Evolutionary conservation across 2,329 filamentous ascomycete genomes (phyloP).

Genomic region (Colletotrichum horii): DNA sequence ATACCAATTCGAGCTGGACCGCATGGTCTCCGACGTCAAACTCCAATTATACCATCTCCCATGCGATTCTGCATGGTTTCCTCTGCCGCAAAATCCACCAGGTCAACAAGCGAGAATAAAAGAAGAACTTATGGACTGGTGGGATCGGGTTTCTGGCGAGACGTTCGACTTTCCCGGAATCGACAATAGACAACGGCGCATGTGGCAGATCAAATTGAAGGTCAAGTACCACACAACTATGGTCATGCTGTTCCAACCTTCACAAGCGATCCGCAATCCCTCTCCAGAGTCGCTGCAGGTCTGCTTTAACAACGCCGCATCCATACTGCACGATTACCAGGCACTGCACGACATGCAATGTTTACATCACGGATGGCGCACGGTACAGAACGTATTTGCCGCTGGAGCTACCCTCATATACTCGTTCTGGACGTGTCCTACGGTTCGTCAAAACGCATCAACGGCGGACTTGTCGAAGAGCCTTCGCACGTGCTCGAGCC

Average conservation of each 20-base stretch:
- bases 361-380: slow-evolving; percentile 38
- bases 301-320: slow-evolving; percentile 33
- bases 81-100: not conserved
- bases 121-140: slow-evolving; percentile 20
- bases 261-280: slow-evolving; percentile 35
- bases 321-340: slow-evolving; percentile 32
- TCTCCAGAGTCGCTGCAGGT: slow-evolving; percentile 29
- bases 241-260: slow-evolving; percentile 40
- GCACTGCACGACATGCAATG: slow-evolving; percentile 31
- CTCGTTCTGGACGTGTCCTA: slow-evolving; percentile 37
- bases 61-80: slow-evolving; percentile 19
- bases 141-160: not conserved
- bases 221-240: slow-evolving; percentile 37
- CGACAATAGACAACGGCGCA: slow-evolving; percentile 16
- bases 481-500: slow-evolving; percentile 37
- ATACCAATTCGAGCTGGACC: slow-evolving; percentile 30
- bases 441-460: slow-evolving; percentile 27
- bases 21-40: slow-evolving; percentile 28
- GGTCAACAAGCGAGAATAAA: slow-evolving; percentile 20
- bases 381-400: slow-evolving; percentile 41
- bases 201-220: slow-evolving; percentile 31
- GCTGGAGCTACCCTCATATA: slow-evolving; percentile 42
- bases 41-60: slow-evolving; percentile 28
- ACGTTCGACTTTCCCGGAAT: not conserved
- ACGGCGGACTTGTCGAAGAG: slow-evolving; percentile 19